Evolutionary conservation across 2,329 filamentous ascomycete genomes (phyloP).

Genomic region (Pseudocercospora ulei): DNA sequence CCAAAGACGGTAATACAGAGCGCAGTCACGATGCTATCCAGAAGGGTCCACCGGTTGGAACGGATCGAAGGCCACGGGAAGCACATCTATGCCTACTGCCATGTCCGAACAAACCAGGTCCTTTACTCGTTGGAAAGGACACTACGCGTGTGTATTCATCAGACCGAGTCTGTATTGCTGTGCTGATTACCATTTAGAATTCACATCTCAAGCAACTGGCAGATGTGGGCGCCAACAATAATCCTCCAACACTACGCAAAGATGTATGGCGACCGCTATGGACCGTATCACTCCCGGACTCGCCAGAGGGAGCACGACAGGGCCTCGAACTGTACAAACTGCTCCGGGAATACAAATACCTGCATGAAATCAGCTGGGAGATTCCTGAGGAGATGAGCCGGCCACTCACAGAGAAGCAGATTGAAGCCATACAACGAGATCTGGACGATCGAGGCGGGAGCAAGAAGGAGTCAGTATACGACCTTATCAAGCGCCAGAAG

Average conservation of each 20-base stretch:
- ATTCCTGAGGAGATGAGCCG: conserved; percentile 31
- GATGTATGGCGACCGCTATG: conserved; percentile 55
- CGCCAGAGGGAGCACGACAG: conserved; percentile 31
- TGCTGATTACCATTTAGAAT: neutral
- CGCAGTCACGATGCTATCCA: too few relatives aligned
- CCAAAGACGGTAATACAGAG: too few relatives aligned
- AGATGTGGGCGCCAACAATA: conserved; percentile 55
- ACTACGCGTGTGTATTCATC: conserved; percentile 43
- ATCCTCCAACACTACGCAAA: conserved; percentile 49
- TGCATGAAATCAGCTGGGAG: conserved; percentile 49
- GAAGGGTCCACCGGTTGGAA: too few relatives aligned
- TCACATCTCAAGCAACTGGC: conserved; percentile 48
- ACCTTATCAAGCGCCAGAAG: conserved; percentile 32
- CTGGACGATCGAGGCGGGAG: conserved; percentile 29
- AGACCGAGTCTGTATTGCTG: neutral
- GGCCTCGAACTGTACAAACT: conserved; percentile 50
- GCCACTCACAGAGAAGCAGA: conserved; percentile 35
- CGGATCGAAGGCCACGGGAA: conserved; percentile 42
- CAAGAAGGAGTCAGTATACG: conserved; percentile 30
- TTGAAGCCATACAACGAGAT: conserved; percentile 38
- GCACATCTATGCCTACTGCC: conserved; percentile 54
- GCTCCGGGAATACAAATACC: conserved; percentile 51
- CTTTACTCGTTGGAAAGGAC: conserved; percentile 52
- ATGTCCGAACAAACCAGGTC: conserved; percentile 54
- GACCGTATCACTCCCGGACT: conserved; percentile 47